Evolutionary conservation across 441 rosid genomes (phyloP), one percentile per base, ranked within the genome.

Genomic region (Pelargonium fulgidum): DNA sequence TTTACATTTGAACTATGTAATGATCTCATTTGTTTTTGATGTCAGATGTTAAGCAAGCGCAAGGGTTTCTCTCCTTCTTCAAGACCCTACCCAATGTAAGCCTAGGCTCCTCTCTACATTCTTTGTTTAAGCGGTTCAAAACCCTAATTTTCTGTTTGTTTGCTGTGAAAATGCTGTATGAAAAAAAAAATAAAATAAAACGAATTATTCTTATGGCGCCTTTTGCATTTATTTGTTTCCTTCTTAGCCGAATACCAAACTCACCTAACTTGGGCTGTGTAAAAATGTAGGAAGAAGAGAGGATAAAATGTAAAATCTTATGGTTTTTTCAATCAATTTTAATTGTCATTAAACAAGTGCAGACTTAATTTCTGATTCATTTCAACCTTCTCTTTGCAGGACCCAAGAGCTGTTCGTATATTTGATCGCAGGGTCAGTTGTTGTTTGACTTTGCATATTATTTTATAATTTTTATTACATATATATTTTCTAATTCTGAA

Each of bases 61-160:
- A 89, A 77, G 98, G 99, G 73, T 94, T 94, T 82, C 89, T 94
- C 68, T 86, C 93, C 7, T 94, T 94, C 88, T 94, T 89, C 89
- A 94, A 86, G 84, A 86, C 90, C 74, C 91, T 94, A 65, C 90
- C 93, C 68, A 78, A 63, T 72, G 99, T 94, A 85, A 85, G 88
- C 52, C 63, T 10, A 1, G 63, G 14, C 20, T 19, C 17, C 1
- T n/a, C 19, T 17, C 33, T 26, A 26, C 33, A 26, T 39, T 71
- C 63, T 42, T 29, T 69, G 36, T 62, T 63, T 47, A 54, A 54
- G 14, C 1, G 7, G n/a, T 10, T 11, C 29, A 0, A 65, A 44
- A 41, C 50, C 68, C 68, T 61, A 62, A 39, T 58, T 66, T 62
- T 20, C 24, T 70, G 22, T 56, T 44, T 67, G 52, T 42, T 41